These are phyloP conservation scores for Xylariaceae sp. DNA, from an alignment of 2,329 filamentous ascomycete species.

Conservation along the genomic window DNA sequence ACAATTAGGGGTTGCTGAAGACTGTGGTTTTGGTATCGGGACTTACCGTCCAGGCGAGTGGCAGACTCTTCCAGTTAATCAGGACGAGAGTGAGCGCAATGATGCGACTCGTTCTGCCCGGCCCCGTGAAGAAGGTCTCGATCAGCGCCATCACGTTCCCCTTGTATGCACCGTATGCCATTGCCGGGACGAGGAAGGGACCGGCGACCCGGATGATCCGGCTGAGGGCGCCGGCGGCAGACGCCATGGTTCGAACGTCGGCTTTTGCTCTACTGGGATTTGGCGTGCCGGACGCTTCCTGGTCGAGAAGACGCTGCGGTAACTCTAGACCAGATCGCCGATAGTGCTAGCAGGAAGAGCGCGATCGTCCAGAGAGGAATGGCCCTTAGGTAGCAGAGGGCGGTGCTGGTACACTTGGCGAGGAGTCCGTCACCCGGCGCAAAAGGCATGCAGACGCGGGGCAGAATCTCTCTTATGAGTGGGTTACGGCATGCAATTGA, in stretches of 20 bases:
- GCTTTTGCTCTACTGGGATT: constrained; percentile 6
- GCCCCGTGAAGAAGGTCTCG: constrained; percentile 47
- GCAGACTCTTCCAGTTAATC: constrained; percentile 68
- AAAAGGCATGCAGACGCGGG: constrained; percentile 25
- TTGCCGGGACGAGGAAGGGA: constrained; percentile 40
- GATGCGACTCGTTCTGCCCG: constrained; percentile 49
- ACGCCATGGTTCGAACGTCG: constrained; percentile 25
- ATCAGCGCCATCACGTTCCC: constrained; percentile 39
- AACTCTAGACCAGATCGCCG: constrained; percentile 32
- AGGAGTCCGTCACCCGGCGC: constrained; percentile 28
- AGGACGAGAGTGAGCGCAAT: constrained; percentile 51
- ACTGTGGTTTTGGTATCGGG: background rate
- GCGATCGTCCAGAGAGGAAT: constrained; percentile 41
- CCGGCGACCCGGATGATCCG: constrained; percentile 23
- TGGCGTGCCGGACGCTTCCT: constrained; percentile 4
- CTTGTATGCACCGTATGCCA: constrained; percentile 44
- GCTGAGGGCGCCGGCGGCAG: constrained; percentile 22
- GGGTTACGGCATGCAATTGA: background rate
- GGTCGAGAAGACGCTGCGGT: constrained; percentile 8
- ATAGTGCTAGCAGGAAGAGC: constrained; percentile 34
- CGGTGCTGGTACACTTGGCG: constrained; percentile 40
- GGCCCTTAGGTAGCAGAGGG: constrained; percentile 38
- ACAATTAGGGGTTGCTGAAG: background rate
- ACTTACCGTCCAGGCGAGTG: constrained; percentile 70
- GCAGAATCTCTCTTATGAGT: background rate